Evolutionary conservation across 345 rosid genomes (phyloP).

Genomic region (Euphorbia peplus): DNA sequence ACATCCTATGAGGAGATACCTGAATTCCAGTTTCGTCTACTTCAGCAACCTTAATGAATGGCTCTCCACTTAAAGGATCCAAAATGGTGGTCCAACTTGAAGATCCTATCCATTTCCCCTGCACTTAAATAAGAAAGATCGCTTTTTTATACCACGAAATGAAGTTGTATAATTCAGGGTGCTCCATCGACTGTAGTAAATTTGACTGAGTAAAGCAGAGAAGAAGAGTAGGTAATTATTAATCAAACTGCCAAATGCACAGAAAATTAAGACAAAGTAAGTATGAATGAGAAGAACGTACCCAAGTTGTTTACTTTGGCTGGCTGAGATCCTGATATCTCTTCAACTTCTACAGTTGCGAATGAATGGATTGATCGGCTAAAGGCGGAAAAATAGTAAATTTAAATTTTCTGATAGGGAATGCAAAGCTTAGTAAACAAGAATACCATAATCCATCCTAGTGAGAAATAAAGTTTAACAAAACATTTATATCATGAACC

Average conservation of each 20-base stretch:
- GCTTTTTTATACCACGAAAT: background rate
- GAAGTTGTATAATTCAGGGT: background rate
- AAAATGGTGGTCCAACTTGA: conserved; percentile 54
- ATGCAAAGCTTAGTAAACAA: too few relatives aligned
- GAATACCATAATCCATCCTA: background rate
- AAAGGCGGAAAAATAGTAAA: background rate
- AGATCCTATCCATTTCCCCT: conserved; percentile 84
- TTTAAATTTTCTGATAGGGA: background rate
- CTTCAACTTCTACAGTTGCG: conserved; percentile 78
- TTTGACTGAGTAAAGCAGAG: too few relatives aligned
- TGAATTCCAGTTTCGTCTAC: conserved; percentile 67
- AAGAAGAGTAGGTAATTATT: too few relatives aligned
- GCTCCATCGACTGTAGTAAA: background rate
- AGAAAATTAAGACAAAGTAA: background rate
- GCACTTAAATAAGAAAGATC: conserved; percentile 45
- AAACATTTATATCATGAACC: background rate
- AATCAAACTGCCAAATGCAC: background rate
- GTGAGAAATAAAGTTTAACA: background rate
- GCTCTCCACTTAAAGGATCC: conserved; percentile 96
- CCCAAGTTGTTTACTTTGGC: conserved; percentile 90
- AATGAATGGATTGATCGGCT: conserved; percentile 73
- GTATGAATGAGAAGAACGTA: conserved; percentile 30
- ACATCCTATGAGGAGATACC: conserved; percentile 33
- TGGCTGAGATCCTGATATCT: conserved; percentile 76
- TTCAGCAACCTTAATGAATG: conserved; percentile 81